phyloP scores from a whole-genome alignment of 495 filamentous ascomycete species.

The Hyaloscypha bicolor region DNA sequence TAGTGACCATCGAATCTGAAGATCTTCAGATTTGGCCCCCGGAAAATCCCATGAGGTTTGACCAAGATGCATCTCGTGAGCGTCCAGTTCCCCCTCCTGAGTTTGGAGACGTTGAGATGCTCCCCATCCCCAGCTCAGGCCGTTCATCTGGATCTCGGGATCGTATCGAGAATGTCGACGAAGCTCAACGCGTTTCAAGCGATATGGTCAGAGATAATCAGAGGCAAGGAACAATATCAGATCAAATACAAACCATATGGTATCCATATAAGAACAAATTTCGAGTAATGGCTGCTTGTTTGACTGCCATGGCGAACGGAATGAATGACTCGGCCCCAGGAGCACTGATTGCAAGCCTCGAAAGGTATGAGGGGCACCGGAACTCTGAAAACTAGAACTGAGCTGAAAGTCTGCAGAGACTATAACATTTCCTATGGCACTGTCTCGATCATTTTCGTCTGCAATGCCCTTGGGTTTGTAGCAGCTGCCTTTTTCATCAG shows the following conservation, averaged over 20 bases:
- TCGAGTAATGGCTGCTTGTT: slow-evolving; percentile 48
- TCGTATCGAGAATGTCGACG: not conserved
- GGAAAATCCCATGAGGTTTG: not conserved
- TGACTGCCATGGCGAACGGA: slow-evolving; percentile 56
- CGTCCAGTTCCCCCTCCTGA: not conserved
- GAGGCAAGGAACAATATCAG: slow-evolving; percentile 6
- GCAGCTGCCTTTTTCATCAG: slow-evolving; percentile 66
- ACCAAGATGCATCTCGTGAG: not conserved
- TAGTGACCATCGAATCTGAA: not conserved
- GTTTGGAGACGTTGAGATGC: not conserved
- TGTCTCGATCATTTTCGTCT: slow-evolving; percentile 77
- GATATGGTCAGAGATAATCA: not conserved
- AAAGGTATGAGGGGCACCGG: slow-evolving; percentile 38
- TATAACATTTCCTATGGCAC: slow-evolving; percentile 72
- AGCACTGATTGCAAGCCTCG: slow-evolving; percentile 72
- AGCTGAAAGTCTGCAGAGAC: slow-evolving; percentile 43
- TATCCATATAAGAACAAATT: slow-evolving; percentile 56
- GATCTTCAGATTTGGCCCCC: not conserved
- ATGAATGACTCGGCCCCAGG: slow-evolving; percentile 68
- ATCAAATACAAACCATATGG: slow-evolving; percentile 48
- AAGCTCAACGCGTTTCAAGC: not conserved
- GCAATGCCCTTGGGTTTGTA: slow-evolving; percentile 77
- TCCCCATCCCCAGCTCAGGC: not conserved
- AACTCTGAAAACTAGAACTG: not conserved
- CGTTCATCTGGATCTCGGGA: not conserved